Conservation (phyloP, 495 filamentous ascomycete species). For the Penicillium subrubescens region DNA sequence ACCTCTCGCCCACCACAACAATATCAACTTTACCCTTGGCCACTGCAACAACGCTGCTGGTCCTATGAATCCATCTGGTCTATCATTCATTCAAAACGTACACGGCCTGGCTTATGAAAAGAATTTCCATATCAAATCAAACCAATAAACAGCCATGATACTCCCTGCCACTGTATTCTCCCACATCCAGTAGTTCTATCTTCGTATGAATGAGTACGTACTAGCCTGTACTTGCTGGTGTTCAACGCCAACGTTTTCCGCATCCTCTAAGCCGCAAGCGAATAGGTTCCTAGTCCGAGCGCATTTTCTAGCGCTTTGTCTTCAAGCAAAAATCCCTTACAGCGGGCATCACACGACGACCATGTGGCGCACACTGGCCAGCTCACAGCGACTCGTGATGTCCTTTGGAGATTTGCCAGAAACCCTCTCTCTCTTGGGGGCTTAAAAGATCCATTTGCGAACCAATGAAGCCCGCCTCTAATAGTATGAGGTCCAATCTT, state of each 20-base stretch:
- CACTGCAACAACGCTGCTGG: no score
- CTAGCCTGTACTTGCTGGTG: neutral
- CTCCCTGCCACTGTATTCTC: neutral
- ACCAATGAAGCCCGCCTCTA: neutral
- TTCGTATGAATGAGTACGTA: neutral
- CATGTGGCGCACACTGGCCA: conserved; percentile 16
- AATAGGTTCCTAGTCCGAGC: neutral
- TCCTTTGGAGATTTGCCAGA: neutral
- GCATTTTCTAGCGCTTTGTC: neutral
- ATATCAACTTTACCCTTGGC: no score
- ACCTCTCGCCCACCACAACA: conserved; percentile 46
- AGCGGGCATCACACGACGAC: conserved; percentile 17
- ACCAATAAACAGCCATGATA: neutral
- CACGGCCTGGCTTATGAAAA: neutral
- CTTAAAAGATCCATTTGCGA: neutral
- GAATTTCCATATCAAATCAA: neutral
- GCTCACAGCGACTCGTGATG: neutral
- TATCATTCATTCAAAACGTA: neutral
- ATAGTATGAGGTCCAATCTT: neutral
- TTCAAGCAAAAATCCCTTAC: conserved; percentile 5
- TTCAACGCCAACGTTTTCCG: neutral
- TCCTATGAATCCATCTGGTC: neutral
- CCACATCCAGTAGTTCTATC: neutral
- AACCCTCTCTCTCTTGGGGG: neutral
- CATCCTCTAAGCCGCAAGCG: neutral